Evolutionary conservation across 1,284 basidiomycete species (phyloP), one percentile per base, ranked within the genome.

Genomic region (Vanrija humicola): DNA sequence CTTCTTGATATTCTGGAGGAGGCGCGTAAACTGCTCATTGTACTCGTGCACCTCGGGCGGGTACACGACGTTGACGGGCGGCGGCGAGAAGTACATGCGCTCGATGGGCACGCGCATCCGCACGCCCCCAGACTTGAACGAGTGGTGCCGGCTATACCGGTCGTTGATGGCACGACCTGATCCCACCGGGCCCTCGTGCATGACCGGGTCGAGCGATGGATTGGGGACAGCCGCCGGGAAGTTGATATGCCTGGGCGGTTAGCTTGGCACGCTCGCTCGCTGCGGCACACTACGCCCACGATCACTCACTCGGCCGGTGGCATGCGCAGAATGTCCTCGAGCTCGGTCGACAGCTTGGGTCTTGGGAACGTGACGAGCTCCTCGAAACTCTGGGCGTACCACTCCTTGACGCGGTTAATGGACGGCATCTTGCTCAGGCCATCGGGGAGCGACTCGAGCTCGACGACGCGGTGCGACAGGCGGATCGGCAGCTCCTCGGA

Each of bases 321-420:
- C 3, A 80, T 78, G 54, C 84, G 79, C 29, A 95, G 80, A 0
- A 86, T 84, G 55, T 86, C 82, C 15, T 86, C 84, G 43, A 92
- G 81, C 42, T 86, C 79, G 0, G 81, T 71, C 0, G 89, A 82
- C 5, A 95, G 80, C 15, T 79, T 75, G n/a, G 90, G 84, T 46
- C 84, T 81, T 0, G 90, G 89, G 67, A 94, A 93, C 47, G 79
- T 82, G 68, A 95, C 85, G 55, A 96, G 82, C 79, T 96, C 92
- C 91, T 98, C 90, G 70, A 98, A 98, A 16, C 90, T 94, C 79
- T 98, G 91, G 0, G 94, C 95, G 73, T 98, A 98, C 95, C 95
- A 98, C 70, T 96, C 87, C 80, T 95, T 95, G 63, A 98, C 95
- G 70, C 90, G 92, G 63, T 88, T 85, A 64, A 98, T 98, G 46